Evolutionary conservation across 257 asterid species (phyloP).

Genomic region (Gentiana macrophylla): DNA sequence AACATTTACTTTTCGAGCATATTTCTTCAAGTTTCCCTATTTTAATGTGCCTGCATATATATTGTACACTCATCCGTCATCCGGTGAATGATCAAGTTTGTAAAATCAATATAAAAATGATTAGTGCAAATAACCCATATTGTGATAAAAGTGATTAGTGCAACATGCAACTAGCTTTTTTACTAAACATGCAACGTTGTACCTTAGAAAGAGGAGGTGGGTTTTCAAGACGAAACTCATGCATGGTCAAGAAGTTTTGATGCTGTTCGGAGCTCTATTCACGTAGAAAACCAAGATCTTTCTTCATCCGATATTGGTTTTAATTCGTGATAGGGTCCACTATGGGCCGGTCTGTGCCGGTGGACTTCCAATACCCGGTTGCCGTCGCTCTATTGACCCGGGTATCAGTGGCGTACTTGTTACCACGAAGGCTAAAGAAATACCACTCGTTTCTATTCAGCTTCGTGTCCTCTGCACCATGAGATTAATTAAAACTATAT

Average conservation of each 20-base stretch:
- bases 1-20: too few species aligned
- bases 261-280: constrained; percentile 81
- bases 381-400: constrained; percentile 30
- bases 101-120: too few species aligned
- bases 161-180: too few species aligned
- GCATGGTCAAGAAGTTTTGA: constrained; percentile 85
- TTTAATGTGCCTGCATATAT: too few species aligned
- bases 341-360: constrained; percentile 67
- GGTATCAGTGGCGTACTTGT: too few species aligned
- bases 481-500: background rate
- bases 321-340: constrained; percentile 26
- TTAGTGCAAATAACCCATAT: too few species aligned
- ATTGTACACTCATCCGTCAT: too few species aligned
- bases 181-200: too few species aligned
- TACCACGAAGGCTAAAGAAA: constrained; percentile 34
- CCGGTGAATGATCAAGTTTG: too few species aligned
- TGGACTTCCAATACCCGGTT: constrained; percentile 91
- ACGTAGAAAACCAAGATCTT: constrained; percentile 79
- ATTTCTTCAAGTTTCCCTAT: too few species aligned
- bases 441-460: constrained; percentile 79
- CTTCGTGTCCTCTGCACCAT: constrained; percentile 50
- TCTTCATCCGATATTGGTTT: constrained; percentile 58
- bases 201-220: constrained; percentile 80
- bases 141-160: too few species aligned
- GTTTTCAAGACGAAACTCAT: constrained; percentile 79